These are phyloP conservation scores for Geranomyces variabilis DNA, from an alignment of 192 early-diverging fungal genomes.

Conservation along the genomic window DNA sequence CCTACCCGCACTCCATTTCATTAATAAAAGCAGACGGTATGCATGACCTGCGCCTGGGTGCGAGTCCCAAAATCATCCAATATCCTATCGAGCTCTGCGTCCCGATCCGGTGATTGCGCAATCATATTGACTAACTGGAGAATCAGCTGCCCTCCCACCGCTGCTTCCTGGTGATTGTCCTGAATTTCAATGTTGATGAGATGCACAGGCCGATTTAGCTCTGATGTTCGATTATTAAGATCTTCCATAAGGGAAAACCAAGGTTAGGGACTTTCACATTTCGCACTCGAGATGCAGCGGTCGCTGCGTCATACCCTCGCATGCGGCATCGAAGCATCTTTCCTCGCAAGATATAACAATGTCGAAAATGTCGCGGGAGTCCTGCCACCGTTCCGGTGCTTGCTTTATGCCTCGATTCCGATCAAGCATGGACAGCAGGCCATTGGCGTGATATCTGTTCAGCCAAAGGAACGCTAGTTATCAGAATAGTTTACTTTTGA, in stretches of 20 bases:
- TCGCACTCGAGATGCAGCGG: not conserved
- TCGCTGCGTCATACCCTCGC: conserved; percentile 67
- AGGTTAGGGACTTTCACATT: not conserved
- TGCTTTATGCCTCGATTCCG: conserved; percentile 90
- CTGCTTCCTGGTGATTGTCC: conserved; percentile 90
- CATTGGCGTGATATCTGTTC: conserved; percentile 80
- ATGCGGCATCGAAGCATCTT: conserved; percentile 88
- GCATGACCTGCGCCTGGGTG: conserved; percentile 48
- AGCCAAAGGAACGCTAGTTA: too few relatives aligned
- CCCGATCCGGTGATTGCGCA: conserved; percentile 60
- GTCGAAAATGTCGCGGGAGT: conserved; percentile 74
- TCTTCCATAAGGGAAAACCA: conserved; percentile 55
- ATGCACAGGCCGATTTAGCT: conserved; percentile 72
- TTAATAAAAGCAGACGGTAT: conserved; percentile 49
- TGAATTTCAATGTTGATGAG: conserved; percentile 96
- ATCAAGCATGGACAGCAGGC: conserved; percentile 88
- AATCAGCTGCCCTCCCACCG: conserved; percentile 82
- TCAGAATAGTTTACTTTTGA: not conserved
- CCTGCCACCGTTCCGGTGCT: conserved; percentile 89
- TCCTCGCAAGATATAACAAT: conserved; percentile 97
- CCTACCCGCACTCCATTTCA: too few relatives aligned
- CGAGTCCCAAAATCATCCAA: conserved; percentile 69
- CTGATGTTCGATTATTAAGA: conserved; percentile 68
- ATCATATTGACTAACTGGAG: conserved; percentile 78
- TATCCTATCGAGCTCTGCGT: conserved; percentile 82